These are phyloP conservation scores for Colletotrichum orbiculare DNA, from an alignment of 2,329 filamentous ascomycete genomes.

Conservation along the genomic window DNA sequence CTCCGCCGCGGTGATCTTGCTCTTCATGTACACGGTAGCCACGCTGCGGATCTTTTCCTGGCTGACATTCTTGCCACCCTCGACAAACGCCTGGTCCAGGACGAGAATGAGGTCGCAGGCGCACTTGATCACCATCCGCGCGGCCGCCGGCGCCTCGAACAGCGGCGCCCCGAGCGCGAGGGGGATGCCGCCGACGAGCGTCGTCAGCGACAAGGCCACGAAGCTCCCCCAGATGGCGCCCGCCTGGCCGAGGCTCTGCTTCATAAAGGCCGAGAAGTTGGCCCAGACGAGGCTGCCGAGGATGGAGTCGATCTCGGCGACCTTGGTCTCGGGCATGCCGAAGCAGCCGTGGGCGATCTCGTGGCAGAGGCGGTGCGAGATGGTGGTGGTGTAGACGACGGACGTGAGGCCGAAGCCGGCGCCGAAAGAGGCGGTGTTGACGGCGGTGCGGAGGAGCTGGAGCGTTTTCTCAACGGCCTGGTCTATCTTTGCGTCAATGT, in stretches of 20 bases:
- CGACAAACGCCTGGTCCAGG: conserved; percentile 11
- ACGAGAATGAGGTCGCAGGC: conserved; percentile 33
- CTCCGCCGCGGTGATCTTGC: background rate
- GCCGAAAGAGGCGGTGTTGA: background rate
- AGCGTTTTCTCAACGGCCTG: conserved; percentile 30
- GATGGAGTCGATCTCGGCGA: conserved; percentile 38
- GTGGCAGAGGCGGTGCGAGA: conserved; percentile 40
- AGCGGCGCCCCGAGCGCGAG: conserved; percentile 24
- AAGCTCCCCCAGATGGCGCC: conserved; percentile 33
- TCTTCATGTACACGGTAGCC: conserved; percentile 2
- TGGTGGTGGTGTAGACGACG: conserved; percentile 39
- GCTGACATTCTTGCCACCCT: conserved; percentile 8
- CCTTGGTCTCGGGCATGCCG: conserved; percentile 38
- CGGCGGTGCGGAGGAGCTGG: conserved; percentile 29
- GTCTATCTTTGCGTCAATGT: conserved; percentile 29
- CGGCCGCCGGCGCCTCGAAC: conserved; percentile 23
- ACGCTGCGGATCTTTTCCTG: background rate
- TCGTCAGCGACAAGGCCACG: conserved; percentile 36
- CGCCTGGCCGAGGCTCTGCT: conserved; percentile 31
- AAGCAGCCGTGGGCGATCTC: conserved; percentile 41
- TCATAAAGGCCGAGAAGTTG: conserved; percentile 40
- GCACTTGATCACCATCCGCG: conserved; percentile 31
- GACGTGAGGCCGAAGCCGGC: conserved; percentile 33
- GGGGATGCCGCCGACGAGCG: conserved; percentile 39
- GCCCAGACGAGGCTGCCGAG: conserved; percentile 39